Percentiles rank a stretch among this genome's conserved stretches.
Evolutionary conservation across 2,329 filamentous ascomycete genomes (phyloP).

Genomic region (Alternaria longipes): DNA sequence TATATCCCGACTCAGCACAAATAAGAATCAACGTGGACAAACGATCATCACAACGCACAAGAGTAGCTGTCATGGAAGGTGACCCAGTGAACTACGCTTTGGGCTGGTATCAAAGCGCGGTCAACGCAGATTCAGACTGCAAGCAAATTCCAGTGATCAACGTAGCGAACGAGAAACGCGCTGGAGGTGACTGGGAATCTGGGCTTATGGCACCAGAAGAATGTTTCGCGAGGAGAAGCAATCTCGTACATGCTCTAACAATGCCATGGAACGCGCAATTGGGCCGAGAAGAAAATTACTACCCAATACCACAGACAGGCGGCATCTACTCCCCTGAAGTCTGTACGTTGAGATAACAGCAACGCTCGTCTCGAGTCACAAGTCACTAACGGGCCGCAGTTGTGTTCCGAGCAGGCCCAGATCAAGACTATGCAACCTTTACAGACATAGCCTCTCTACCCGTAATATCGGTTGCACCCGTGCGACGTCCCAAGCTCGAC

Average conservation of each 20-base stretch:
- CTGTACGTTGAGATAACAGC: conserved; percentile 55
- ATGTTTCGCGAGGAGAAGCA: conserved; percentile 77
- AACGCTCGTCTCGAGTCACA: background rate
- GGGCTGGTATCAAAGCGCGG: conserved; percentile 61
- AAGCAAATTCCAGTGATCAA: conserved; percentile 72
- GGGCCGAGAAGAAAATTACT: conserved; percentile 61
- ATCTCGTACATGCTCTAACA: conserved; percentile 72
- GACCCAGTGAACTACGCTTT: conserved; percentile 64
- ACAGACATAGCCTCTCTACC: conserved; percentile 66
- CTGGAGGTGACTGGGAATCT: conserved; percentile 83
- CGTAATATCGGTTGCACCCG: conserved; percentile 77
- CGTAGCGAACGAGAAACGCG: conserved; percentile 77
- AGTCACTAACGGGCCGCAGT: conserved; percentile 54
- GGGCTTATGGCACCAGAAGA: conserved; percentile 72
- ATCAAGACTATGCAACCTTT: conserved; percentile 53
- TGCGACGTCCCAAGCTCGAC: conserved; percentile 76
- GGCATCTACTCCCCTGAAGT: conserved; percentile 76
- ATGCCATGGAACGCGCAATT: conserved; percentile 62
- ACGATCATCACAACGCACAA: conserved; percentile 54
- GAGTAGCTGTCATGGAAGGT: conserved; percentile 57
- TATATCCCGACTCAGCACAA: conserved; percentile 57
- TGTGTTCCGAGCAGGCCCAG: conserved; percentile 73
- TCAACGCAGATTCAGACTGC: conserved; percentile 38
- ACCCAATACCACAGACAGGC: conserved; percentile 75
- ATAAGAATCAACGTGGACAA: conserved; percentile 57